phyloP scores from a whole-genome alignment of 2,329 filamentous ascomycete genomes.

The Magnaporthiopsis incrustans region DNA sequence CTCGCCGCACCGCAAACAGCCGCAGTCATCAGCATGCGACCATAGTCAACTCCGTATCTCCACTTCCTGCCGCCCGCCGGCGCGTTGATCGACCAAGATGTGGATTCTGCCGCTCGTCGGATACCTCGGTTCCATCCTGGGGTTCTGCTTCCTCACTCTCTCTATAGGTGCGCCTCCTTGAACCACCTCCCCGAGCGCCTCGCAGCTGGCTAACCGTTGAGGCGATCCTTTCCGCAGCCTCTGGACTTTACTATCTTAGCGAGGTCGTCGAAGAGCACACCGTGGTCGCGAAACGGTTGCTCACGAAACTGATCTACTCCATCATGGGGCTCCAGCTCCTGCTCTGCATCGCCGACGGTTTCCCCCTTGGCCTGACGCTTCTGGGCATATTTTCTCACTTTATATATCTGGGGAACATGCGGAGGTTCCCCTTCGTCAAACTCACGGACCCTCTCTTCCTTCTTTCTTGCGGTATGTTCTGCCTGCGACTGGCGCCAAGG shows the following conservation, averaged over 20 bases:
- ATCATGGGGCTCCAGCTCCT: conserved; percentile 68
- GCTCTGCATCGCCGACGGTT: conserved; percentile 74
- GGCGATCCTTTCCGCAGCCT: conserved; percentile 92
- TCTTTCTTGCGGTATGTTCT: conserved; percentile 62
- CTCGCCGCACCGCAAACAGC: not conserved
- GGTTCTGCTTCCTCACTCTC: conserved; percentile 89
- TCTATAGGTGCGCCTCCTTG: conserved; percentile 62
- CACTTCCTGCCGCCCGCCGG: conserved; percentile 1
- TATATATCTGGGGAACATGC: conserved; percentile 82
- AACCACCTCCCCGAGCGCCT: conserved; percentile 1
- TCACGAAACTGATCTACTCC: conserved; percentile 76
- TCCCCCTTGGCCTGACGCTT: conserved; percentile 66
- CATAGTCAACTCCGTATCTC: not conserved
- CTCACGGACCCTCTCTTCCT: conserved; percentile 83
- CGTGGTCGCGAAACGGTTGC: conserved; percentile 79
- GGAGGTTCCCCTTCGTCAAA: conserved; percentile 67
- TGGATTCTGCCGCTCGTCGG: conserved; percentile 93
- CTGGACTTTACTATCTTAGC: conserved; percentile 96
- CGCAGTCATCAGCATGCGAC: not conserved
- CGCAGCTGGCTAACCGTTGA: conserved; percentile 47
- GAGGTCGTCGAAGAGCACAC: conserved; percentile 98
- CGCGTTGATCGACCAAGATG: conserved; percentile 46
- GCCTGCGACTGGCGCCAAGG: not conserved
- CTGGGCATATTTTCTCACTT: conserved; percentile 75
- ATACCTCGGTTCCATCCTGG: conserved; percentile 77